Conservation (phyloP, 2,329 filamentous ascomycete genomes). For the Colletotrichum tabaci region DNA sequence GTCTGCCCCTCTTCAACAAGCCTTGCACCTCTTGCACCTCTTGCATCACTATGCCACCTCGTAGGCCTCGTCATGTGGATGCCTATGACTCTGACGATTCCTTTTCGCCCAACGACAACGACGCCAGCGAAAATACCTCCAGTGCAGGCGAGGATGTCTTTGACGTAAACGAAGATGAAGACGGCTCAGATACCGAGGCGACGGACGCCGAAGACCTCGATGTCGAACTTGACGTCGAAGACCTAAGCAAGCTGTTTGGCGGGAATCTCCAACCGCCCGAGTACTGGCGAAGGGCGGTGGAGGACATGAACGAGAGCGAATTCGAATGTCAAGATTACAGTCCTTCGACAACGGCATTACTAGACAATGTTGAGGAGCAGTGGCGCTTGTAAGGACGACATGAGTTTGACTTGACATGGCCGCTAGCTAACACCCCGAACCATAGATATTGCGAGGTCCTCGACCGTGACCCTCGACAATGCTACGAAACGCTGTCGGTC, state of each 20-base stretch:
- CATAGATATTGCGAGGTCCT: not conserved
- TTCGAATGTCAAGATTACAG: constrained; percentile 7
- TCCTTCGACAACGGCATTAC: not conserved
- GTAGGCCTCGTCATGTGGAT: not conserved
- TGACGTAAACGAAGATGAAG: not conserved
- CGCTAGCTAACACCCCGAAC: not conserved
- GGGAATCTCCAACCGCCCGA: constrained; percentile 42
- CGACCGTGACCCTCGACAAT: not conserved
- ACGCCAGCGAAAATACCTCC: not conserved
- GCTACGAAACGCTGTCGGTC: not conserved
- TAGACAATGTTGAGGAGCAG: not conserved
- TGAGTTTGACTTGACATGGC: not conserved
- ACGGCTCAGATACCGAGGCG: not conserved
- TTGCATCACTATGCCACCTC: not conserved
- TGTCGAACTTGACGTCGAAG: constrained; percentile 23
- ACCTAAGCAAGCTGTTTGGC: constrained; percentile 40
- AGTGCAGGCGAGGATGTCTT: not conserved
- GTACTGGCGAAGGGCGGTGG: constrained; percentile 36
- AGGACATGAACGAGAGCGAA: not conserved
- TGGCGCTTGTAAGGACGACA: not conserved
- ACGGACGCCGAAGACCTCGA: not conserved
- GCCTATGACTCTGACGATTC: not conserved
- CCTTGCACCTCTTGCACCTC: not conserved
- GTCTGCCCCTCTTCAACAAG: not conserved
- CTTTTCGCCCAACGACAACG: not conserved